Evolutionary conservation across 169 alveolate genomes (phyloP), one percentile per base, ranked within the genome.

Genomic region (Hepatocystis sp.): DNA sequence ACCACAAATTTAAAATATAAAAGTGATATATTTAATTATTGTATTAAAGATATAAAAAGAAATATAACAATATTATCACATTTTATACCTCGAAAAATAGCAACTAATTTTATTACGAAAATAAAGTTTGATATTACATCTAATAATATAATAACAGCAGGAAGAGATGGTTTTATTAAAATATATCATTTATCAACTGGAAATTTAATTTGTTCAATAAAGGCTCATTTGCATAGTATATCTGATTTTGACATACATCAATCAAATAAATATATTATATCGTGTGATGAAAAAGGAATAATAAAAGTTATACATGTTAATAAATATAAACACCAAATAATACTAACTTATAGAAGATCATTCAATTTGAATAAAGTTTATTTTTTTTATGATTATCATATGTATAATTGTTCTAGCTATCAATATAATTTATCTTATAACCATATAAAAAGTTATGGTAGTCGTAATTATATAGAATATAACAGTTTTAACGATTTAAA

Each of bases 161-260:
- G 89, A 51, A 81, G 32, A 42, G 89, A 81, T 81, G 89, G 89
- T 0, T 63, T 61, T 40, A 49, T 81, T 19, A 81, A 81, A 63
- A 49, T 81, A 11, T 81, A 32, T 42, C 89, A 81, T 47, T 53
- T 40, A 8, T 23, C 42, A 8, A 81, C 89, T 2, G 89, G 89
- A 0, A 81, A 81, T 15, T 13, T 81, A 55, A 51, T 81, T 28
- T 32, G 36, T 13, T 81, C 56, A 15, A 81, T 81, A 19, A 47
- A 44, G 11, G 89, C 84, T 0, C 84, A 63, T 51, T 15, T 15
- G 19, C 21, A 64, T 64, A 27, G 49, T 11, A 51, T 81, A 17
- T 39, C 84, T 8, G 84, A 81, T 81, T 81, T 81, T 81, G 89
- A 81, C 39, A 32, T 81, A 2, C 89, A 81, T 65, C 25, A 56